Evolutionary conservation across 225 moss, liverwort and hornwort species (phyloP).

Genomic region (Antitrichia curtipendula): DNA sequence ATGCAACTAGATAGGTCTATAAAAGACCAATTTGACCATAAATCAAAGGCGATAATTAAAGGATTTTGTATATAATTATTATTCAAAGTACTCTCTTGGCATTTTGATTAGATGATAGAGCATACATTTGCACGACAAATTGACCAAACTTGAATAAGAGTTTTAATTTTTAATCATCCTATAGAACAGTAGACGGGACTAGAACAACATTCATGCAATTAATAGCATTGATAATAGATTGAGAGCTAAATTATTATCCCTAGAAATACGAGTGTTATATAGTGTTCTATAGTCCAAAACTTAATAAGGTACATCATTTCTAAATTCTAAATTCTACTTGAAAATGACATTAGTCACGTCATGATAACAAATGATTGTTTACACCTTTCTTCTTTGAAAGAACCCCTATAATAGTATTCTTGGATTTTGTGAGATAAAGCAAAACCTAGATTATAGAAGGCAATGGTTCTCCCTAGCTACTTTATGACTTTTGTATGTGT

Average conservation of each 20-base stretch:
- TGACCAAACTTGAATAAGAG: background rate
- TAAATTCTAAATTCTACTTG: background rate
- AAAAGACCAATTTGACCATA: background rate
- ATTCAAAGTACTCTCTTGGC: background rate
- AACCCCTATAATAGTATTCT: no score
- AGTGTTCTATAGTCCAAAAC: background rate
- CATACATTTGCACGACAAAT: background rate
- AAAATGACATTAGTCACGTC: background rate
- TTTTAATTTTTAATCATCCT: background rate
- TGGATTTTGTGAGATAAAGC: no score
- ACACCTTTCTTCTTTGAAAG: background rate
- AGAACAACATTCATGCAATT: background rate
- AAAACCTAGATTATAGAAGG: no score
- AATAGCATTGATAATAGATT: background rate
- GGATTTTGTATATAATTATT: background rate
- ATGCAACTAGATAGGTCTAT: no score
- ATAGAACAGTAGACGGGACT: background rate
- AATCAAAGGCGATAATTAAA: background rate
- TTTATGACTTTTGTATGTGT: no score
- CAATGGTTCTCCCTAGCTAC: no score
- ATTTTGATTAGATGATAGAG: background rate
- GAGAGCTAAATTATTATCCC: background rate
- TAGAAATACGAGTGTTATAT: rapidly evolving
- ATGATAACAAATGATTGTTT: background rate
- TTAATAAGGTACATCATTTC: background rate